phyloP scores from a whole-genome alignment of 768 basidiomycete species.

The Rhizopogon roseolus region DNA sequence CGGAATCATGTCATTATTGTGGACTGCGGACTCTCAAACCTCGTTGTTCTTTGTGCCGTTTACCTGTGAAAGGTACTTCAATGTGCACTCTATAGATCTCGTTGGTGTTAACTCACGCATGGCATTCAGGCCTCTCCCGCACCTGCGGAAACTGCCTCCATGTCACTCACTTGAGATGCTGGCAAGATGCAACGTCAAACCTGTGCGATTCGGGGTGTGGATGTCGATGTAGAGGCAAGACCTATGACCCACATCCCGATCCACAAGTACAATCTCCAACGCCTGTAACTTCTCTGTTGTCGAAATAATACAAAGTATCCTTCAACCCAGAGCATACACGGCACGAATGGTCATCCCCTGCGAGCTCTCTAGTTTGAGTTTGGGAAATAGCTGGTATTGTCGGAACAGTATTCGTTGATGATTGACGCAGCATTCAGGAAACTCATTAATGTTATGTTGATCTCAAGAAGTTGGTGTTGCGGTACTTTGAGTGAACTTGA shows the following conservation, averaged over 20 bases:
- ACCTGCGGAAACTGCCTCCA: conserved; percentile 61
- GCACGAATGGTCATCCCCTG: background rate
- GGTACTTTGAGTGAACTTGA: too few species aligned
- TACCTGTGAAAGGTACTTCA: conserved; percentile 65
- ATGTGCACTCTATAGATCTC: background rate
- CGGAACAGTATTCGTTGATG: background rate
- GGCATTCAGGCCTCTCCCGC: conserved; percentile 48
- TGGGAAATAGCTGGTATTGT: background rate
- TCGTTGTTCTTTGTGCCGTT: conserved; percentile 67
- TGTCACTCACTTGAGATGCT: conserved; percentile 62
- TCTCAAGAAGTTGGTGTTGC: too few species aligned
- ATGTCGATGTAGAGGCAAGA: conserved; percentile 44
- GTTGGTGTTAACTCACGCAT: background rate
- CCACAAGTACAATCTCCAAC: background rate
- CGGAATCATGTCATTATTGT: conserved; percentile 39
- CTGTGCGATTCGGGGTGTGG: conserved; percentile 69
- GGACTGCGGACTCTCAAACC: conserved; percentile 39
- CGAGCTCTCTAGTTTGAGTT: background rate
- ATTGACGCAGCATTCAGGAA: background rate
- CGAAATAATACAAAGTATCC: background rate
- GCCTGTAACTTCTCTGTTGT: background rate
- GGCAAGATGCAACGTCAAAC: conserved; percentile 38
- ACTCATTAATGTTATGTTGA: background rate
- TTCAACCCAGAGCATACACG: background rate
- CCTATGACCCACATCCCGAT: background rate